These are phyloP conservation scores for Linderniella brevidens DNA, from an alignment of 257 asterid genomes.

Conservation along the genomic window DNA sequence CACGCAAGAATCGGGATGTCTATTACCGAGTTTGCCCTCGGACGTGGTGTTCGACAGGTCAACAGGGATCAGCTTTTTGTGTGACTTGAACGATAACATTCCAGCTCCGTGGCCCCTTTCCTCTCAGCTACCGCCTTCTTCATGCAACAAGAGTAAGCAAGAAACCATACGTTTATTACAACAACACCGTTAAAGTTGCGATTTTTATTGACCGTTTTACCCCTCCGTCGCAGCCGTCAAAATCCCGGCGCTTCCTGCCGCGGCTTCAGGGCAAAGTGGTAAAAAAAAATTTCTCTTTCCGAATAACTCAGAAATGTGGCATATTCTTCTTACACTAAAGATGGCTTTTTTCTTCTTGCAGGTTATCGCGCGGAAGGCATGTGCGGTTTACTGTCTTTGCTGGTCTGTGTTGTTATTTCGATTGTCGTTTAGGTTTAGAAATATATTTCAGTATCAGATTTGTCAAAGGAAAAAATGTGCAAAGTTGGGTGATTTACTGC, in stretches of 20 bases:
- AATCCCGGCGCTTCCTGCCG: conserved; percentile 97
- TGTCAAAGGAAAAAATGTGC: neutral
- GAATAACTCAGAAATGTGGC: too few species aligned
- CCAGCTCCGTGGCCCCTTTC: conserved; percentile 97
- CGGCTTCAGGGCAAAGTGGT: conserved; percentile 79
- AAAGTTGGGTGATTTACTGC: too few species aligned
- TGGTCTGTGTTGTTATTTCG: conserved; percentile 17
- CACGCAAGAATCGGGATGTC: conserved; percentile 78
- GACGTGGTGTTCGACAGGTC: conserved; percentile 62
- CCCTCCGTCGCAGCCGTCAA: conserved; percentile 47
- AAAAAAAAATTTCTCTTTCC: conserved; percentile 15
- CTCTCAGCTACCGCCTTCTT: conserved; percentile 44
- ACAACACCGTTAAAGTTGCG: neutral
- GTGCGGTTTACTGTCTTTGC: conserved; percentile 12
- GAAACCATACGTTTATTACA: neutral
- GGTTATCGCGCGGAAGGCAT: conserved; percentile 14
- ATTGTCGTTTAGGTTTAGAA: conserved; percentile 18
- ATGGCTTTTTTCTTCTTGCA: conserved; percentile 10
- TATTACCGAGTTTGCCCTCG: conserved; percentile 86
- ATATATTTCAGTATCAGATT: neutral
- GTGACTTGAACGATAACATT: conserved; percentile 92
- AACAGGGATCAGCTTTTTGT: conserved; percentile 68
- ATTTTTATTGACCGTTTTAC: conserved; percentile 8
- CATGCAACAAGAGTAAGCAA: conserved; percentile 76
- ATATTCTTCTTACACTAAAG: neutral